Evolutionary conservation across 169 alveolate species (phyloP), one percentile per base, ranked within the genome.

Genomic region (Amoebophrya sp.): DNA sequence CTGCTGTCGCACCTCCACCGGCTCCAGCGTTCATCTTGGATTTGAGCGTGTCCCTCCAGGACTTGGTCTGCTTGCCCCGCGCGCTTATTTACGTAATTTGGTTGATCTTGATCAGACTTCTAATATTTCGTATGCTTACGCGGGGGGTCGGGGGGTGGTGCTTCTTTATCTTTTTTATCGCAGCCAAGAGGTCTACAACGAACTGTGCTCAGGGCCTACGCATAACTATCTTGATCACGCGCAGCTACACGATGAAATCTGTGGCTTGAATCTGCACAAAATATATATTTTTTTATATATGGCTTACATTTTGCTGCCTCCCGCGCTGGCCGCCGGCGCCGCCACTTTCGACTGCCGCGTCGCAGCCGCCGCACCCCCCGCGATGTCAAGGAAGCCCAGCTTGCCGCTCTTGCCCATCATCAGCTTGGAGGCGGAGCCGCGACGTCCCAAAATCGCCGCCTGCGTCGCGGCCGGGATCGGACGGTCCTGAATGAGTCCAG

Each of bases 401-500:
- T 88, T 41, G 13, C 40, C 69, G 20, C 18, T 10, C 41, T 41
- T 41, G 58, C 45, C 41, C 41, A 41, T 43, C 69, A 43, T 10
- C 23, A 13, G 90, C 40, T 40, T 41, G 70, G 58, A 23, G 5
- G 39, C 70, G 39, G 90, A 34, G 40, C 67, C 90, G 39, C 78
- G 26, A 10, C 78, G 26, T 1, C 78, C 78, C 7, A 58, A 29
- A 58, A 58, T 58, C 2, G 78, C 78, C 34, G 78, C 78, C 78
- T 58, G 78, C 78, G 34, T n/a, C 2, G 78, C 26, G 39, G 78
- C 78, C 78, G 78, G 78, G 39, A n/a, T n/a, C 34, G 78, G 78
- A 2, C 78, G 78, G 70, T 90, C 92, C 90, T 91, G 91, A 88
- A 92, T 92, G 42, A 92, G 70, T 13, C 93, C 93, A 20, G 91